These are phyloP conservation scores for Exophiala aquamarina DNA, from an alignment of 2,329 filamentous ascomycete species.

Conservation along the genomic window DNA sequence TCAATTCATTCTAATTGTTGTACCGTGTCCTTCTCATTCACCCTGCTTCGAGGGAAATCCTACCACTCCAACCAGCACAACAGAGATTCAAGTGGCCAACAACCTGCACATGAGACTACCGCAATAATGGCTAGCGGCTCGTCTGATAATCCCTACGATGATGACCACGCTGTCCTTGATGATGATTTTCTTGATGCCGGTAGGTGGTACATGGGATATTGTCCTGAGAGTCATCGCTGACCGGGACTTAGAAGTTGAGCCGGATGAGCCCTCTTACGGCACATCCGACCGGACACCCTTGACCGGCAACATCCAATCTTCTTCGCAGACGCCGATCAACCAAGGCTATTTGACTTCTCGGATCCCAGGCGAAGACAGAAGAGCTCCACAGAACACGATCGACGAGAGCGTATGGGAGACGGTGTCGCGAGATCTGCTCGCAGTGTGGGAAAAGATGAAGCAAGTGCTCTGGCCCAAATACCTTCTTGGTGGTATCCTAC, in stretches of 20 bases:
- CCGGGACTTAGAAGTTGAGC: constrained; percentile 72
- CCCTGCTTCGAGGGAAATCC: too few species aligned
- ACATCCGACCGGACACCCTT: constrained; percentile 75
- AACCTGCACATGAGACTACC: not conserved
- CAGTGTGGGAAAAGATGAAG: constrained; percentile 97
- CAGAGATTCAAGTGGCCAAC: too few species aligned
- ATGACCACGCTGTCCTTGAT: constrained; percentile 28
- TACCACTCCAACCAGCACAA: too few species aligned
- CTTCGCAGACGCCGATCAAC: constrained; percentile 56
- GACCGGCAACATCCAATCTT: constrained; percentile 75
- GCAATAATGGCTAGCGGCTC: constrained; percentile 35
- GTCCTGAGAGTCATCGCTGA: constrained; percentile 68
- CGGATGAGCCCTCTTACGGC: constrained; percentile 77
- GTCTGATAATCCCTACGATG: constrained; percentile 23
- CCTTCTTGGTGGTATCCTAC: constrained; percentile 69
- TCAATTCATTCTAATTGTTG: too few species aligned
- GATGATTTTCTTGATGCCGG: constrained; percentile 42
- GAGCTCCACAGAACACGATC: constrained; percentile 87
- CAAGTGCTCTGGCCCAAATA: constrained; percentile 97
- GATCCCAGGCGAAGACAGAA: constrained; percentile 89
- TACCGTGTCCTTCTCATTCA: too few species aligned
- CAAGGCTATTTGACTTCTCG: constrained; percentile 83
- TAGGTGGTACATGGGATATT: constrained; percentile 50
- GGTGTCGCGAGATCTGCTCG: constrained; percentile 84
- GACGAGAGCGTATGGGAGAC: constrained; percentile 98